These are phyloP conservation scores for Calycina marina DNA, from an alignment of 2,329 filamentous ascomycete species.

Conservation along the genomic window DNA sequence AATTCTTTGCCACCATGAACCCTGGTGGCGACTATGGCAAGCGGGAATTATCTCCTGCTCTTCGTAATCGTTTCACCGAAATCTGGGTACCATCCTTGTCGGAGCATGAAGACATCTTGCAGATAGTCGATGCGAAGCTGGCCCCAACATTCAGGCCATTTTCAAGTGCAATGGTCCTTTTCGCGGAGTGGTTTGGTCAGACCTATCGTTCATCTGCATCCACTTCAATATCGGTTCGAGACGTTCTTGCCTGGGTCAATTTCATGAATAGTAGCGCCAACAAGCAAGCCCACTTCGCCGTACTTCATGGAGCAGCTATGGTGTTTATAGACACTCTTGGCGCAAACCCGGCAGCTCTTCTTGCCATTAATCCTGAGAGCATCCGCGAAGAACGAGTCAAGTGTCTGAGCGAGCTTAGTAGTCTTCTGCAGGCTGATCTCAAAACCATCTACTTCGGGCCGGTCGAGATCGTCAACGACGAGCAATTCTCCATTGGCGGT, in stretches of 20 bases:
- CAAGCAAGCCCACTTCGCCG: constrained; percentile 29
- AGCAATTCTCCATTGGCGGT: constrained; percentile 52
- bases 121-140: constrained; percentile 74
- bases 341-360: constrained; percentile 80
- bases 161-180: constrained; percentile 61
- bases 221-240: constrained; percentile 76
- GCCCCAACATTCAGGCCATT: constrained; percentile 36
- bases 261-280: constrained; percentile 58
- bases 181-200: constrained; percentile 84
- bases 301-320: constrained; percentile 81
- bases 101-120: constrained; percentile 69
- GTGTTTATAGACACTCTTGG: constrained; percentile 93
- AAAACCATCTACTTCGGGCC: constrained; percentile 47
- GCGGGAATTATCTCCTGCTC: constrained; percentile 84
- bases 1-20: constrained; percentile 98
- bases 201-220: constrained; percentile 63
- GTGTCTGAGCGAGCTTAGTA: constrained; percentile 59
- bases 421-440: constrained; percentile 51
- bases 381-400: constrained; percentile 55
- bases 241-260: constrained; percentile 83
- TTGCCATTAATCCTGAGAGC: constrained; percentile 55
- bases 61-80: constrained; percentile 94
- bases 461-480: constrained; percentile 41
- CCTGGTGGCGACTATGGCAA: constrained; percentile 98
- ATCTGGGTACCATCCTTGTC: constrained; percentile 93